Base-by-base conservation (phyloP, 768 basidiomycete genomes). In the Piloderma croceum region DNA sequence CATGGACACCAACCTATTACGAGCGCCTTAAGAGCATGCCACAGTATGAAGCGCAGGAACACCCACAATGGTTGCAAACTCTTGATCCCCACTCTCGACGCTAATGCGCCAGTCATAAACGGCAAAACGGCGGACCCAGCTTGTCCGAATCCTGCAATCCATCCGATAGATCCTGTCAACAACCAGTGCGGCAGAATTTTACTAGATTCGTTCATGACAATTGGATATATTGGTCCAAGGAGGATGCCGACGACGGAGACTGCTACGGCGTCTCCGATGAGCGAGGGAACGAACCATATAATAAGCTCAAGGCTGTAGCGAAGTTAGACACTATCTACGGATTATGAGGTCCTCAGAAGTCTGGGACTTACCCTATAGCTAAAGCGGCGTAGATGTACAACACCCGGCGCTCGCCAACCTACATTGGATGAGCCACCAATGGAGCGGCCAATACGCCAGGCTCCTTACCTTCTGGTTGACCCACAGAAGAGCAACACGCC, bases 121-220 rank as follows among this genome's bases (percentile, higher is more conserved):
- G 76, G 77, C 4, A 77, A 42, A 15, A 68, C 53, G 3, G 75
- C 74, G 18, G 70, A 71, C 11, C 77, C 77, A 3, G 70, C 64
- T 38, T 69, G 66, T 0, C 73, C 77, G 27, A 74, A 61, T 3
- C 70, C 76, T 0, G 73, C 65, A 36, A 77, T 69, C 73, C 75
- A 74, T 20, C 69, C 65, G 18, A 72, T 68, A 13, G 34, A 9
- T 13, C 13, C 34, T 9, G 34, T 35, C 10, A 35, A 19, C 10
- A 35, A 10, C 34, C 34, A 35, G 10, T 13, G 34, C 9, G 34
- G 34, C 10, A 35, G 34, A 9, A 35, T 19, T 19, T 19, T 9
- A 9, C 34, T 19, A 19, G 34, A 35, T 10, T 35, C 10, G 18
- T 35, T 35, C 34, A 35, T 21, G 10, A 35, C 17, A 10, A 69